Base-by-base conservation (phyloP, 2,329 filamentous ascomycete species). In the Exutisphaerella laricina region DNA sequence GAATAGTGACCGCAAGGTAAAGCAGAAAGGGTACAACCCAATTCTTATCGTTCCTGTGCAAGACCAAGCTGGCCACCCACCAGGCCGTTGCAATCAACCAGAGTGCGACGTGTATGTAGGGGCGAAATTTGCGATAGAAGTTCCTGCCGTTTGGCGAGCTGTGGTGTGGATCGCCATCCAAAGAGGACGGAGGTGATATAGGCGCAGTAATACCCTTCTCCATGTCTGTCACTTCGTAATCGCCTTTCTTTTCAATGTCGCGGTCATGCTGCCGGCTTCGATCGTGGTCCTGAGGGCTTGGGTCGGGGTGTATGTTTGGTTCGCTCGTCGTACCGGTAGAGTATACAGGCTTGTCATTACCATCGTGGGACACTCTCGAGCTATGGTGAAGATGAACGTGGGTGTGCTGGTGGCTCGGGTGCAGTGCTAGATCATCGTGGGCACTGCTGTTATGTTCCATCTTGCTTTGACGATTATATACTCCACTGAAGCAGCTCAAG, bases 21-120 rank as follows among this genome's bases (percentile, higher is more conserved):
- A 95, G 61, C 38, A 94, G 72, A 66, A 94, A 92, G 0, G 88
- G 88, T 37, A 89, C 78, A 43, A 94, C 66, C 88, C 88, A 94
- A 58, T 86, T 87, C 66, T 76, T 73, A 56, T 88, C 79, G 46
- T 82, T 55, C 46, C 79, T 79, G 62, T 90, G 86, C 40, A 87
- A 70, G 46, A 88, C 71, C 35, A 90, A 69, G 41, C 81, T 78
- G 5, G 83, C 80, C 51, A 89, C 82, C 84, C 84, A 89, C 85
- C 85, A 88, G 57, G 75, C 74, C 9, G 53, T 58, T 5, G 61
- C 45, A 18, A 57, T 34, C 6, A 51, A 34, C 43, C 50, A 59
- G 26, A 59, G 46, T 12, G 45, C 28, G 12, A 53, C 12, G 33
- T 58, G 75, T 33, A 69, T 59, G 32, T 71, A 55, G 44, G 71